Base-by-base conservation (phyloP, 345 rosid genomes). In the Camelina laxa region DNA sequence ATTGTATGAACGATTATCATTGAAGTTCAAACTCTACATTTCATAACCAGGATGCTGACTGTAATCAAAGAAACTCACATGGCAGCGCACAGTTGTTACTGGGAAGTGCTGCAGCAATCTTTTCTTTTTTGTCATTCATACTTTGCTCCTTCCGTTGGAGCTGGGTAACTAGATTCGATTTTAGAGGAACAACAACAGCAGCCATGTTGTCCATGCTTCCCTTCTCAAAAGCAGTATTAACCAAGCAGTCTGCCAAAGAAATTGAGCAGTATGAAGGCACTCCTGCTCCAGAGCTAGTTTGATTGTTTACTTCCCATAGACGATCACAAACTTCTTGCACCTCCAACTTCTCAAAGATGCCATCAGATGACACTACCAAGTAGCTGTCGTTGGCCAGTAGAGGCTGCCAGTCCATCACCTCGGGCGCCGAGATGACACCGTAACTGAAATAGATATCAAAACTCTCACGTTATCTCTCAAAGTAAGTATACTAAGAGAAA, bases 311-410 rank as follows among this genome's bases (percentile, higher is more conserved):
- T 77, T 88, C 92, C 90, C 88, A 82, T 30, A 93, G 72, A 80
- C 87, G 62, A 84, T 93, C 94, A 66, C 98, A 91, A 51, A 87
- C 96, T 33, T 89, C 93, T 73, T 89, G 92, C 75, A 85, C 75
- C 75, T 86, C 82, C 83, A 88, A 65, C 75, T 85, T 88, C 80
- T 91, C 98, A 81, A 93, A 91, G 75, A 93, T 72, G 54, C 98
- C 98, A 87, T 93, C 98, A n/a, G 98, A 85, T 73, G 96, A 96
- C 79, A 84, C 96, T 62, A 93, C 92, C 80, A 93, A 80, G 81
- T 87, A 93, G 71, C 90, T 89, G 81, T 93, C 93, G 70, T 88
- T 93, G 55, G 79, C 75, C 67, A 82, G 62, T 35, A 93, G 75
- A 76, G 86, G 83, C 67, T 82, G 88, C 96, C 98, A 93, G 74